Base-by-base conservation (phyloP, 306 rosid species). In the Lotus japonicus region DNA sequence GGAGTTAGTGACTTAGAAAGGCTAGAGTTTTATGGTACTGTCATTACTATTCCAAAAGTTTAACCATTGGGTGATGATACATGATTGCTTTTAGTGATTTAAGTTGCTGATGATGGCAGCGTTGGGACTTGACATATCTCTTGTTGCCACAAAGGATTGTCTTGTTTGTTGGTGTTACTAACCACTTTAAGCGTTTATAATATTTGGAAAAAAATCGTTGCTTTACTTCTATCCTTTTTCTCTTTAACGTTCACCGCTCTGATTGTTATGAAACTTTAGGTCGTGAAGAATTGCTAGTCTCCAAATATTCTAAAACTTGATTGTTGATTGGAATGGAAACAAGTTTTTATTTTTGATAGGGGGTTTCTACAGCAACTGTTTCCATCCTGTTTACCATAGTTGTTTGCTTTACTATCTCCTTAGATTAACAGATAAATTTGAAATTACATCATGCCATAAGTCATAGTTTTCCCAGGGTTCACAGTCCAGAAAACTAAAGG, bases 341-440 rank as follows among this genome's bases (percentile, higher is more conserved):
- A 44, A 8, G 17, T 60, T 8, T 28, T 17, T 44, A n/a, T 71
- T 49, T 18, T 17, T 19, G 12, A 3, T n/a, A n/a, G n/a, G 26
- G 10, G 16, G 74, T 2, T 33, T 58, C 33, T 44, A 51, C 23
- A 51, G 28, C 10, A 51, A 9, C n/a, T 10, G 43, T 33, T 18
- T 58, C 11, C 52, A 36, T 10, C 35, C 71, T 15, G 42, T 52
- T 10, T 61, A 33, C 15, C 38, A 51, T 41, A 65, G 9, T 38
- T 66, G 41, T 60, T 66, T 58, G 51, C 68, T 51, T 57, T 44
- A 51, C n/a, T 62, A 75, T 43, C 58, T 12, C 63, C 23, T 16
- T 15, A 33, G 11, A 42, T 56, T 58, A 33, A 55, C 12, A 33
- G 44, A 77, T 58, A 12, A 9, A 61, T 45, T 51, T 42, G 64